Base-by-base conservation (phyloP, 2,329 filamentous ascomycete species). In the Alternaria solani region DNA sequence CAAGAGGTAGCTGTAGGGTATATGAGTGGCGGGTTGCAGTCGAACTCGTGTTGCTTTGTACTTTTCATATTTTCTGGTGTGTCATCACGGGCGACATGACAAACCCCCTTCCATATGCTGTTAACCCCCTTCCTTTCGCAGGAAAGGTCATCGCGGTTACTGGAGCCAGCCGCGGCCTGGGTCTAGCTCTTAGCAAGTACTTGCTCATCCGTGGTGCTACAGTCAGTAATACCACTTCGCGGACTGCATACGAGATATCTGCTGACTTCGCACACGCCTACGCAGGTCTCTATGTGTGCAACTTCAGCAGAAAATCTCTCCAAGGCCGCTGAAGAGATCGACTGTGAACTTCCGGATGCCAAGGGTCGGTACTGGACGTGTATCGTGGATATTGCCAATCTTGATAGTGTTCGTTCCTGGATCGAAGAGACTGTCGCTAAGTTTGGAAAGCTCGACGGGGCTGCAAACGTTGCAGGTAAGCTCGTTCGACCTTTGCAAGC, bases 391-490 rank as follows among this genome's bases (percentile, higher is more conserved):
- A 55, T 55, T 25, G 32, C 43, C 53, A 48, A 55, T 12, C 5
- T 55, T 8, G 26, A 47, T 12, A 49, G 43, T 25, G 55, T 57
- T 28, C 46, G 28, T 16, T 44, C 67, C 0, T 79, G 75, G 20
- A 72, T 87, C 6, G 68, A 75, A 32, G 55, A 64, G 7, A 78
- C 76, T 1, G 66, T 80, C 3, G 52, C 66, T 7, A 64, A 69
- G 18, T 79, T 78, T 43, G 80, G 78, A 7, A 69, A 66, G 23
- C 63, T 82, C 0, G 71, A 78, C 47, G 79, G 80, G 12, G 79
- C 79, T 2, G 80, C 76, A 20, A 81, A 81, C 66, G 64, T 79
- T 44, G 80, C 80, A 7, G 81, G 81, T 57, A 30, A 57, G 55
- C n/a, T 43, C 11, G n/a, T 16, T n/a, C n/a, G 11, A 14, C n/a